phyloP scores from a whole-genome alignment of 257 asterid species.

The Penstemon davidsonii region DNA sequence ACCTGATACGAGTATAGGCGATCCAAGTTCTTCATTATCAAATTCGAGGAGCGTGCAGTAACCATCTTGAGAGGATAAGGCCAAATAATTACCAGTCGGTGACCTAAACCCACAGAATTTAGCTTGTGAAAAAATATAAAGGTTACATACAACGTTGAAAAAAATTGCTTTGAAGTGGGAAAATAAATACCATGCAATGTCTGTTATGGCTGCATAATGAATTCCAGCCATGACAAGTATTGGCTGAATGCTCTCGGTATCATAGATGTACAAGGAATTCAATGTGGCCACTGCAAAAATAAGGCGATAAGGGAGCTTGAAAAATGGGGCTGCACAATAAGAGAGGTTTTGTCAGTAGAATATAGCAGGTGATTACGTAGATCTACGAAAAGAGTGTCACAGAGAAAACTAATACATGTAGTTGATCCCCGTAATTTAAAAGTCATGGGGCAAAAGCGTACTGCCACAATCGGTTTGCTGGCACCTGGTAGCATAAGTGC shows the following conservation, averaged over 20 bases:
- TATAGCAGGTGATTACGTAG: slow-evolving; percentile 5
- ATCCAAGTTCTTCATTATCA: slow-evolving; percentile 79
- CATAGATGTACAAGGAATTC: slow-evolving; percentile 84
- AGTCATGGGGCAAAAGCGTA: slow-evolving; percentile 83
- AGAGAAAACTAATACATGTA: slow-evolving; percentile 47
- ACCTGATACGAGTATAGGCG: slow-evolving; percentile 59
- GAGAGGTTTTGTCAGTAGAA: slow-evolving; percentile 28
- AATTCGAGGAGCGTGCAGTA: slow-evolving; percentile 96
- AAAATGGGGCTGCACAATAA: slow-evolving; percentile 54
- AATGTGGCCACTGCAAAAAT: slow-evolving; percentile 90
- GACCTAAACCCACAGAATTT: slow-evolving; percentile 53
- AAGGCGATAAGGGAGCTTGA: slow-evolving; percentile 91
- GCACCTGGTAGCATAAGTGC: slow-evolving; percentile 98
- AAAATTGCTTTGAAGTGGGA: slow-evolving; percentile 1
- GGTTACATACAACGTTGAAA: neutral
- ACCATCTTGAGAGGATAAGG: slow-evolving; percentile 90
- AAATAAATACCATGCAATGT: slow-evolving; percentile 78
- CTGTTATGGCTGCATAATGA: slow-evolving; percentile 95
- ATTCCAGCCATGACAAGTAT: slow-evolving; percentile 77
- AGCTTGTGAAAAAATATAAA: neutral
- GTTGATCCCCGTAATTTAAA: slow-evolving; percentile 65
- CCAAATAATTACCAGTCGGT: slow-evolving; percentile 67
- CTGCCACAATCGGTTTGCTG: slow-evolving; percentile 92
- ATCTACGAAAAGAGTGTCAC: slow-evolving; percentile 1
- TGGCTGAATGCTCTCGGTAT: slow-evolving; percentile 93